phyloP scores from a whole-genome alignment of 805 yeast species.

The Barnettozyma siamensis region DNA sequence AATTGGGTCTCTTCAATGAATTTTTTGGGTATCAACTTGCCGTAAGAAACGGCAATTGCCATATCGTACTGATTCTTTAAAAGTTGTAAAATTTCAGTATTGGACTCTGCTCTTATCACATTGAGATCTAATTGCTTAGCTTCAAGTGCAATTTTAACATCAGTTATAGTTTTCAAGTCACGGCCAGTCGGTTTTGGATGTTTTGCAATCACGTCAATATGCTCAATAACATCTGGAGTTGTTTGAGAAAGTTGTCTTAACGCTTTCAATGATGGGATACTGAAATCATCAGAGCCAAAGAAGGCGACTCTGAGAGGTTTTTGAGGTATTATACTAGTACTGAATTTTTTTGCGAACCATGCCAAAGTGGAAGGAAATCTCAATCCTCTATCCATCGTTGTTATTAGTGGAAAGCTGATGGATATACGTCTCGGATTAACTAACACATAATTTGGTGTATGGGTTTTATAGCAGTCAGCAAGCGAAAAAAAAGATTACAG shows the following conservation, averaged over 20 bases:
- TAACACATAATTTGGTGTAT: too few species aligned
- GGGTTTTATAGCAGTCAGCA: too few species aligned
- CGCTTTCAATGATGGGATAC: conserved; percentile 46
- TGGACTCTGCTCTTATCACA: conserved; percentile 47
- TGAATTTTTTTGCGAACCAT: not conserved
- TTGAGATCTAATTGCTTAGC: conserved; percentile 32
- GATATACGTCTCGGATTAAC: too few species aligned
- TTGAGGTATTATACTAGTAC: not conserved
- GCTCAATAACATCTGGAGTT: conserved; percentile 19
- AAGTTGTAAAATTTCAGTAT: conserved; percentile 31
- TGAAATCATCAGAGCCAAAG: conserved; percentile 76
- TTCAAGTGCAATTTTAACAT: conserved; percentile 47
- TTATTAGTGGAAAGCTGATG: too few species aligned
- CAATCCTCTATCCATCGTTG: too few species aligned
- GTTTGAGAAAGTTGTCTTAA: conserved; percentile 25
- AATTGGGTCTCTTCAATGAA: conserved; percentile 43
- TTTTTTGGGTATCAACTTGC: conserved; percentile 64
- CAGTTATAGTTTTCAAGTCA: conserved; percentile 38
- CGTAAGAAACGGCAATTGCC: conserved; percentile 91
- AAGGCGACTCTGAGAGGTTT: conserved; percentile 41
- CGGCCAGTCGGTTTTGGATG: conserved; percentile 63
- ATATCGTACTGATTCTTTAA: conserved; percentile 40
- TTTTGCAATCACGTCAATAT: conserved; percentile 58
- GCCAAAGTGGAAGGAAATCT: not conserved
- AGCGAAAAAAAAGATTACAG: too few species aligned